A percentile compares a stretch with the other conserved stretches of the same genome.
Conservation (phyloP, 2,329 filamentous ascomycete genomes). For the Penicillium freii region DNA sequence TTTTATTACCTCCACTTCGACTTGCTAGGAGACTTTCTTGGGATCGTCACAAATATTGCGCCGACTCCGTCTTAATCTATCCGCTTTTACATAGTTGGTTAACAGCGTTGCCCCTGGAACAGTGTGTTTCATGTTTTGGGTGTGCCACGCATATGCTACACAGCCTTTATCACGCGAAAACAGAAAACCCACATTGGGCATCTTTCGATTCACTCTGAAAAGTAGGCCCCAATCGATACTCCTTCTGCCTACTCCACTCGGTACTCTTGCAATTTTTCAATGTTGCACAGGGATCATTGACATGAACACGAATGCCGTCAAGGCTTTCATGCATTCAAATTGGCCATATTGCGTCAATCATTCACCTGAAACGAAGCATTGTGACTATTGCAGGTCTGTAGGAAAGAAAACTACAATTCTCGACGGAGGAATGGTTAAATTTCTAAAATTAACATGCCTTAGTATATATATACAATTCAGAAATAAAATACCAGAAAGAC, state of each 20-base stretch:
- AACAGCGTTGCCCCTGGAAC: not conserved
- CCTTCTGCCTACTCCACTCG: not conserved
- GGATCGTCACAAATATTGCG: not conserved
- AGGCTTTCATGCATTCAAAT: not conserved
- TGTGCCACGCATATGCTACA: not conserved
- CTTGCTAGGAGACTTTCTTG: too few relatives aligned
- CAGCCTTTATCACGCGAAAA: not conserved
- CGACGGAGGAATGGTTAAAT: not conserved
- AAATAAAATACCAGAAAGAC: too few relatives aligned
- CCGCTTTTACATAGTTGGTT: not conserved
- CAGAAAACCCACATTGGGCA: not conserved
- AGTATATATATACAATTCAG: too few relatives aligned
- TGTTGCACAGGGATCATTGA: not conserved
- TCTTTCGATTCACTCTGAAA: not conserved
- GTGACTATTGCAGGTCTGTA: not conserved
- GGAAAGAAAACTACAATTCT: not conserved
- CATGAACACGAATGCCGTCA: not conserved
- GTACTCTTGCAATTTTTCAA: not conserved
- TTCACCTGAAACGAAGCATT: not conserved
- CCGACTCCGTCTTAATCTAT: constrained; percentile 5
- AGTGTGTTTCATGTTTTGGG: not conserved
- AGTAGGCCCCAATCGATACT: not conserved
- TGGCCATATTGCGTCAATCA: too few relatives aligned
- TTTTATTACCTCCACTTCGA: not conserved
- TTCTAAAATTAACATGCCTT: not conserved